Evolutionary conservation across 2,329 filamentous ascomycete species (phyloP).

Genomic region (Verticillium nonalfalfae): DNA sequence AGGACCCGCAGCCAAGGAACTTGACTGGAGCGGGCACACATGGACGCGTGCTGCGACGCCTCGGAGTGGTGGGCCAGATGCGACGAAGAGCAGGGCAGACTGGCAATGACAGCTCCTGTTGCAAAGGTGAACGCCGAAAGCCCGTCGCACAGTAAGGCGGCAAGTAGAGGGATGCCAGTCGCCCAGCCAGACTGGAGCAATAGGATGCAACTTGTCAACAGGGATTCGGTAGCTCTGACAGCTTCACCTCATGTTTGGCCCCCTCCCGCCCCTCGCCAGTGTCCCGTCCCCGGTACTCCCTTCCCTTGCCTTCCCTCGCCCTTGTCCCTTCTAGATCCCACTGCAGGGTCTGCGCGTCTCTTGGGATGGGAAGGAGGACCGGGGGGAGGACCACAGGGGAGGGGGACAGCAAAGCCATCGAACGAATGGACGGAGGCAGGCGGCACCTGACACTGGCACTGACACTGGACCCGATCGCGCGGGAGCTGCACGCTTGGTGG

Average conservation of each 20-base stretch:
- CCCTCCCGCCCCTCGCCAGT: background rate
- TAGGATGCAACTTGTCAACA: background rate
- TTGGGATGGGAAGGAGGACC: no score
- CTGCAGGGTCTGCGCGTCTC: background rate
- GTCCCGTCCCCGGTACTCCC: background rate
- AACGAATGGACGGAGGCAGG: background rate
- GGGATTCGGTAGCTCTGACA: constrained; percentile 2
- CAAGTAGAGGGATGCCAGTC: background rate
- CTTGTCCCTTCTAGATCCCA: background rate
- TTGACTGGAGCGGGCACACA: background rate
- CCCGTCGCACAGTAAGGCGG: background rate
- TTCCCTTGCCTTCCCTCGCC: background rate
- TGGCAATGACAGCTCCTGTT: background rate
- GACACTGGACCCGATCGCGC: background rate
- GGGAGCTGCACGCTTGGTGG: background rate
- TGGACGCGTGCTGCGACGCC: background rate
- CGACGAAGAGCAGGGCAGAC: background rate
- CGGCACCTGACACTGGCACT: background rate
- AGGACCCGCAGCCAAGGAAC: background rate
- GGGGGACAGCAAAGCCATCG: background rate
- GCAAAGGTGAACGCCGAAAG: background rate
- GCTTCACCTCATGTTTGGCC: constrained; percentile 1
- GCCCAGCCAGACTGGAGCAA: background rate
- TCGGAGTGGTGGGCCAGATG: background rate
- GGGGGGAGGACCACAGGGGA: background rate